Conservation (phyloP, 2,329 filamentous ascomycete genomes). For the Helotiales sp. region DNA sequence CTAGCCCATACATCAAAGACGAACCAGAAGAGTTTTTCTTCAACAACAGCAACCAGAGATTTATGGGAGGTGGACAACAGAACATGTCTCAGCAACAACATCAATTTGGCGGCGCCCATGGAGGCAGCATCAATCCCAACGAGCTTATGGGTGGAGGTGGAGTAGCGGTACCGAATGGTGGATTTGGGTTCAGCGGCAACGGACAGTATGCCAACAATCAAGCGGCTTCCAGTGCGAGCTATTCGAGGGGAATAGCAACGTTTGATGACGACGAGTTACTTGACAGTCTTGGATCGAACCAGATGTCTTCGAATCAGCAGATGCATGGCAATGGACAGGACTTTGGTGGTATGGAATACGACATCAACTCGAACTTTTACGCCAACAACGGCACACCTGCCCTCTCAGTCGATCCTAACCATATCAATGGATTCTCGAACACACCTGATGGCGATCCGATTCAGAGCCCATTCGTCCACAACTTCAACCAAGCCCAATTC, state of each 20-base stretch:
- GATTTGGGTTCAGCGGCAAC: conserved; percentile 53
- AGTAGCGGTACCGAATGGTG: conserved; percentile 46
- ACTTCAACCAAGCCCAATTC: conserved; percentile 77
- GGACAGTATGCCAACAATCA: conserved; percentile 59
- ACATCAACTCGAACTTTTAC: conserved; percentile 55
- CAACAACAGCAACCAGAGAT: conserved; percentile 34
- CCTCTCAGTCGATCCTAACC: conserved; percentile 62
- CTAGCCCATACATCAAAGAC: conserved; percentile 65
- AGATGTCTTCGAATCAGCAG: conserved; percentile 39
- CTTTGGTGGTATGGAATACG: conserved; percentile 57
- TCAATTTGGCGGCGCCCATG: conserved; percentile 36
- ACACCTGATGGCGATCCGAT: conserved; percentile 91
- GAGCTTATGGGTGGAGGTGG: conserved; percentile 71
- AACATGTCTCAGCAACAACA: conserved; percentile 47
- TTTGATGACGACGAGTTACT: conserved; percentile 89
- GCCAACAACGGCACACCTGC: conserved; percentile 51
- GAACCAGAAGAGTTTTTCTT: conserved; percentile 64
- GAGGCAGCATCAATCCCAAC: conserved; percentile 76
- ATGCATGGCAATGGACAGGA: conserved; percentile 57
- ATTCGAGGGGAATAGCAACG: conserved; percentile 73
- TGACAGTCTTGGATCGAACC: conserved; percentile 61
- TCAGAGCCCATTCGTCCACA: conserved; percentile 82
- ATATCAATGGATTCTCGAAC: conserved; percentile 81
- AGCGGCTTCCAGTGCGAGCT: conserved; percentile 64
- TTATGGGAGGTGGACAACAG: conserved; percentile 33